These are phyloP conservation scores for Bipolaris zeicola DNA, from an alignment of 2,329 filamentous ascomycete genomes.

Conservation along the genomic window DNA sequence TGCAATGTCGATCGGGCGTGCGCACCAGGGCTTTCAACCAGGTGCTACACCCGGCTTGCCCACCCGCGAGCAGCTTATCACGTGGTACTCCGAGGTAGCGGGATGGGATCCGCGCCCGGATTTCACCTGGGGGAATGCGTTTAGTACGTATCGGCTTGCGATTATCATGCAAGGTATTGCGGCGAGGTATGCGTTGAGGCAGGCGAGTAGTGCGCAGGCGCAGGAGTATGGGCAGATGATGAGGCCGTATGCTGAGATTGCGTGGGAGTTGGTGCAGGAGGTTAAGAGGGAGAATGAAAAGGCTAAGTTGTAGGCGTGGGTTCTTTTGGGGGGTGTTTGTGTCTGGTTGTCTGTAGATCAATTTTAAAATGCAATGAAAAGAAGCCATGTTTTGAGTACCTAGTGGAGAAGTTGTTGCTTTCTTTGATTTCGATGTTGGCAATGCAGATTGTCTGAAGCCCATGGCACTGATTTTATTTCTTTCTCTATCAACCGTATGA, in stretches of 20 bases:
- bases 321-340: background rate
- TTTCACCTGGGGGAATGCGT: slow-evolving; percentile 68
- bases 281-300: slow-evolving; percentile 50
- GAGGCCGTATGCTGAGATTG: slow-evolving; percentile 74
- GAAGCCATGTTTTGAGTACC: background rate
- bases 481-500: slow-evolving; percentile 6
- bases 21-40: slow-evolving; percentile 62
- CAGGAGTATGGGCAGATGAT: slow-evolving; percentile 72
- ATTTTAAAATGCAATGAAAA: slow-evolving; percentile 1
- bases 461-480: slow-evolving; percentile 8
- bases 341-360: background rate
- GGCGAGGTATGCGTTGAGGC: slow-evolving; percentile 79
- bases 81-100: slow-evolving; percentile 70
- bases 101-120: slow-evolving; percentile 72
- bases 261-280: slow-evolving; percentile 73
- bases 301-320: background rate
- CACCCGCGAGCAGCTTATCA: slow-evolving; percentile 61
- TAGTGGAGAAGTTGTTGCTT: slow-evolving; percentile 2
- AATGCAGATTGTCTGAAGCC: slow-evolving; percentile 8
- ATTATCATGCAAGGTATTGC: slow-evolving; percentile 88
- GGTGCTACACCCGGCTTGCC: slow-evolving; percentile 71
- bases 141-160: slow-evolving; percentile 63
- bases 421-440: slow-evolving; percentile 8
- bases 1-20: slow-evolving; percentile 48
- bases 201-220: slow-evolving; percentile 88